Percentiles rank a stretch among this genome's conserved stretches.
phyloP scores from a whole-genome alignment of 1,284 basidiomycete species.

The Farysia itapuensis region DNA sequence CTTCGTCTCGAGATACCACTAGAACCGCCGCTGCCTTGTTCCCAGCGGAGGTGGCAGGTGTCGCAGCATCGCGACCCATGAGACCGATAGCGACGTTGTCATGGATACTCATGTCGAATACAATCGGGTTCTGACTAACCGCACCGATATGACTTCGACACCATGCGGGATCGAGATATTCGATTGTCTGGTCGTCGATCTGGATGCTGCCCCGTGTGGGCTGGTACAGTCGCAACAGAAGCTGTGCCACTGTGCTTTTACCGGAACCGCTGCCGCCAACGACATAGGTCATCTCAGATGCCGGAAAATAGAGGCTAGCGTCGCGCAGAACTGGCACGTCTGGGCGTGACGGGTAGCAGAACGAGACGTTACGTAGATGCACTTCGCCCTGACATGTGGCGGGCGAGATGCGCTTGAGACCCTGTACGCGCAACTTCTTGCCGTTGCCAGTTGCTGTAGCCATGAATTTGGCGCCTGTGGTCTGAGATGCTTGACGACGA shows the following conservation, averaged over 20 bases:
- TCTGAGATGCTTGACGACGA: constrained; percentile 1
- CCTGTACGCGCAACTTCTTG: constrained; percentile 5
- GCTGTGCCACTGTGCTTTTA: constrained; percentile 85
- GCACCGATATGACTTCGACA: constrained; percentile 73
- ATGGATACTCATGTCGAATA: constrained; percentile 79
- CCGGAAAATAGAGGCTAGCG: constrained; percentile 73
- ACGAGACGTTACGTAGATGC: constrained; percentile 73
- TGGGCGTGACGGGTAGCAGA: constrained; percentile 83
- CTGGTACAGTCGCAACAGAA: constrained; percentile 77
- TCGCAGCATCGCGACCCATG: neutral
- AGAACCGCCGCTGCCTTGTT: constrained; percentile 7
- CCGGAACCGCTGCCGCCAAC: constrained; percentile 88
- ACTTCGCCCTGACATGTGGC: constrained; percentile 70
- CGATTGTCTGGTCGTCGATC: constrained; percentile 79
- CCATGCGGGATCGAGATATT: constrained; percentile 73
- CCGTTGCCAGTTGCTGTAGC: neutral
- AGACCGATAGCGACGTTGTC: constrained; percentile 86
- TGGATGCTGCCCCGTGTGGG: constrained; percentile 64
- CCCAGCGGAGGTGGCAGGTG: constrained; percentile 19
- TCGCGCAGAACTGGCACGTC: constrained; percentile 67
- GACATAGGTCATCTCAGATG: constrained; percentile 85
- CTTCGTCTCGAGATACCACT: constrained; percentile 65
- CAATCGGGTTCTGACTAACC: constrained; percentile 74
- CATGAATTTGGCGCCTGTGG: neutral
- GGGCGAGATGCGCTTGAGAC: constrained; percentile 38